Conservation (phyloP, 139 green algal genomes). For the Spirogloea muscicola region DNA sequence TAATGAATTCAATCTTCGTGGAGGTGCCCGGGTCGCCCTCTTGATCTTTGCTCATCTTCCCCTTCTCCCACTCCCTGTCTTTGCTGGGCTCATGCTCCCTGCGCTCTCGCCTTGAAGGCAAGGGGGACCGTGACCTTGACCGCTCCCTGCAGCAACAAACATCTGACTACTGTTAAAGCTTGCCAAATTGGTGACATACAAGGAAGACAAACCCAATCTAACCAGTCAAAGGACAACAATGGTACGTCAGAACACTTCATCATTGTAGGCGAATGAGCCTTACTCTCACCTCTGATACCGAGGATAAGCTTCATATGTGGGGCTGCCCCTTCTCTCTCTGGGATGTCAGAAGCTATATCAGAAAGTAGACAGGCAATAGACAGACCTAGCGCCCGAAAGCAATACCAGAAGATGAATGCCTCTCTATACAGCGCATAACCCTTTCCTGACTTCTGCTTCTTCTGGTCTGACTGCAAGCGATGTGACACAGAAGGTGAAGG, state of each 20-base stretch:
- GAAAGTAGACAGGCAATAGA: not conserved
- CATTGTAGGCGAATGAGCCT: not conserved
- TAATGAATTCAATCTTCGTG: conserved; percentile 44
- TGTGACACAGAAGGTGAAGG: too few species aligned
- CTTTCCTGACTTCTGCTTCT: too few species aligned
- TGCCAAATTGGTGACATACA: too few species aligned
- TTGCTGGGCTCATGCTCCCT: not conserved
- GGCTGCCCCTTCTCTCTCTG: not conserved
- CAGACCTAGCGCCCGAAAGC: too few species aligned
- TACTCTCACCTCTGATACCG: not conserved
- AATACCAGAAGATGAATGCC: too few species aligned
- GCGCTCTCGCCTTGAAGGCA: not conserved
- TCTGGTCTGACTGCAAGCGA: too few species aligned
- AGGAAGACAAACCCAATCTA: not conserved
- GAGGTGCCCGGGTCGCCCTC: not conserved
- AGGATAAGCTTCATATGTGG: conserved; percentile 26
- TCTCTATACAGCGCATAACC: too few species aligned
- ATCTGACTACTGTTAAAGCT: too few species aligned
- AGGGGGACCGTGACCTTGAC: not conserved
- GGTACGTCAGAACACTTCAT: not conserved
- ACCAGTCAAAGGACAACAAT: not conserved
- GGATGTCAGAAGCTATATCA: too few species aligned
- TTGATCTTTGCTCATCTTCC: conserved; percentile 2
- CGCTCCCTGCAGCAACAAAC: not conserved
- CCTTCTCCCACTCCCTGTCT: conserved; percentile 26